A percentile compares a stretch with the other conserved stretches of the same genome.
These are phyloP conservation scores for Pythium grandisporangium DNA, from an alignment of 352 stramenopile genomes.

Conservation along the genomic window DNA sequence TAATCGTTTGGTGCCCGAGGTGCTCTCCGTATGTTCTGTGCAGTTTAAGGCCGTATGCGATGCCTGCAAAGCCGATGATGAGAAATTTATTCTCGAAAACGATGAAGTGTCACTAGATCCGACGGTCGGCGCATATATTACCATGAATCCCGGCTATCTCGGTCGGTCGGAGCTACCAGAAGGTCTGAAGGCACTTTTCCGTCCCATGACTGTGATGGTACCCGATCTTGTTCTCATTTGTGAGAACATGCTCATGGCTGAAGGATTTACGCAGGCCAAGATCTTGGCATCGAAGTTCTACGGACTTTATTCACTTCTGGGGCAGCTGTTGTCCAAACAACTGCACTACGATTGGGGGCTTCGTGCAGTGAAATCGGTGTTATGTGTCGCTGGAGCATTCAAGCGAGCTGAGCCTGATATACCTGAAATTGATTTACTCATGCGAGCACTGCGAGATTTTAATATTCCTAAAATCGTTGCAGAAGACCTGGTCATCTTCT, in stretches of 20 bases:
- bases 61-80: slow-evolving; percentile 90
- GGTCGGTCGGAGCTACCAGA: slow-evolving; percentile 92
- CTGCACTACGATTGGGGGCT: slow-evolving; percentile 95
- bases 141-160: slow-evolving; percentile 96
- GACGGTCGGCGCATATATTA: slow-evolving; percentile 93
- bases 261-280: slow-evolving; percentile 93
- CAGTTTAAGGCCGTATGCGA: slow-evolving; percentile 96
- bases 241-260: slow-evolving; percentile 97
- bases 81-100: slow-evolving; percentile 92
- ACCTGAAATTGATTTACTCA: slow-evolving; percentile 90
- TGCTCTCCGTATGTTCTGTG: slow-evolving; percentile 91
- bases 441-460: slow-evolving; percentile 95
- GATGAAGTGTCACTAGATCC: slow-evolving; percentile 90
- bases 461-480: slow-evolving; percentile 96
- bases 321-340: slow-evolving; percentile 91
- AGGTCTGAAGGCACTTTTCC: slow-evolving; percentile 93
- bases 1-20: slow-evolving; percentile 92
- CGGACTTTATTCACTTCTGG: slow-evolving; percentile 90
- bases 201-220: slow-evolving; percentile 96
- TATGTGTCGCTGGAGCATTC: slow-evolving; percentile 92
- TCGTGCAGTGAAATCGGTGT: slow-evolving; percentile 91
- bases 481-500: slow-evolving; percentile 94
- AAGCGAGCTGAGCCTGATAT: slow-evolving; percentile 92
- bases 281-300: slow-evolving; percentile 95
- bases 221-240: slow-evolving; percentile 94